Conservation (phyloP, 129 eudicot species). For the Chrysanthemum lavandulifolium region DNA sequence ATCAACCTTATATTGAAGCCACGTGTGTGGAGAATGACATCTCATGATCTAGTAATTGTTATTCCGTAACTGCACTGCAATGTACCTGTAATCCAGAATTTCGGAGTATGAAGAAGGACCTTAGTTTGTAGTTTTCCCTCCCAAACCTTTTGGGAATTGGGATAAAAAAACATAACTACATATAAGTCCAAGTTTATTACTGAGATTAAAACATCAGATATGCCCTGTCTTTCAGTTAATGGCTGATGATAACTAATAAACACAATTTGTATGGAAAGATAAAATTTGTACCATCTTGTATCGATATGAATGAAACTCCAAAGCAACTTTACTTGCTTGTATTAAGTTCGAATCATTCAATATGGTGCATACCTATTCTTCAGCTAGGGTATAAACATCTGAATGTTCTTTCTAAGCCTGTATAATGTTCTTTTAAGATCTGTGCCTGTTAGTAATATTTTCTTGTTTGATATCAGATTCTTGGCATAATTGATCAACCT, state of each 20-base stretch:
- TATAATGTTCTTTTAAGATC: neutral
- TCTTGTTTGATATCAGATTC: conserved; percentile 52
- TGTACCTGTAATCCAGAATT: too few relatives aligned
- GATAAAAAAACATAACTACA: neutral
- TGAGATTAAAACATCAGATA: neutral
- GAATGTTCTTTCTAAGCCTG: neutral
- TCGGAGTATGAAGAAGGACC: too few relatives aligned
- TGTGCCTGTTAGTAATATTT: conserved; percentile 15
- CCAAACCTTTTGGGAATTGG: too few relatives aligned
- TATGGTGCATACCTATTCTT: too few relatives aligned
- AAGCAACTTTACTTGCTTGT: neutral
- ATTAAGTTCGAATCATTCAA: too few relatives aligned
- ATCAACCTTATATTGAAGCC: neutral
- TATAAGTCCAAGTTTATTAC: neutral
- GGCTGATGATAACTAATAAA: neutral
- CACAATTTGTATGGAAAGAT: neutral
- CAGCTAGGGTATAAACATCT: neutral
- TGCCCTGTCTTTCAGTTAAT: neutral
- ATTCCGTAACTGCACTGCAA: too few relatives aligned
- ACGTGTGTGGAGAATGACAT: neutral
- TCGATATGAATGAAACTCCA: neutral
- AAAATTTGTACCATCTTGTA: neutral
- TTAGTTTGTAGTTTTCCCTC: too few relatives aligned
- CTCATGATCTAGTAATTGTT: too few relatives aligned
- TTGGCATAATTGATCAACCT: conserved; percentile 94